Percentiles rank a stretch among this genome's conserved stretches.
These are phyloP conservation scores for Verticillium nubilum DNA, from an alignment of 2,329 filamentous ascomycete genomes.

Conservation along the genomic window DNA sequence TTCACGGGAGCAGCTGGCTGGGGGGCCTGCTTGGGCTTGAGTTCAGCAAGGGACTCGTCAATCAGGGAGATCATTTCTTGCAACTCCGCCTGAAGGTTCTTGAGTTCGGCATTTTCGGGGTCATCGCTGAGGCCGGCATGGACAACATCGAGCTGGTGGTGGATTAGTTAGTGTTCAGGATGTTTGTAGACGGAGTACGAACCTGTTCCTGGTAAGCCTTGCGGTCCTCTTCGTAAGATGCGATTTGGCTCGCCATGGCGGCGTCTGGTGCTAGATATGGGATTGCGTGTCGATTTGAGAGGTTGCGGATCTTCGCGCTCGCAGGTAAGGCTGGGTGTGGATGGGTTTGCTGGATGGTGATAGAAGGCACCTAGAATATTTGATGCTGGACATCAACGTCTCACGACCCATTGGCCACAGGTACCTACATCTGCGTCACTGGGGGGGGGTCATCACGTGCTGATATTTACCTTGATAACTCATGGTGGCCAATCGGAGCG, in stretches of 20 bases:
- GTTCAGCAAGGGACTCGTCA: constrained; percentile 74
- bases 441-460: background rate
- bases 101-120: constrained; percentile 72
- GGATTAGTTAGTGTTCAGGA: constrained; percentile 12
- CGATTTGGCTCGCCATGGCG: constrained; percentile 23
- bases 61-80: constrained; percentile 74
- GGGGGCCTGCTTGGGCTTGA: constrained; percentile 53
- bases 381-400: background rate
- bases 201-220: constrained; percentile 54
- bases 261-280: background rate
- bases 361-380: background rate
- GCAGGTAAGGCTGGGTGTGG: background rate
- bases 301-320: background rate
- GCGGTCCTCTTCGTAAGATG: constrained; percentile 45
- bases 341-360: background rate
- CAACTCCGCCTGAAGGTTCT: constrained; percentile 73
- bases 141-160: constrained; percentile 69
- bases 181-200: constrained; percentile 11
- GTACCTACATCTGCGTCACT: background rate
- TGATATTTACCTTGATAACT: background rate
- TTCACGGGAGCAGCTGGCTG: constrained; percentile 26
- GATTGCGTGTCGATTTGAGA: background rate
- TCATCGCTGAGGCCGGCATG: constrained; percentile 71
- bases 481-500: background rate
- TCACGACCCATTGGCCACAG: background rate